Evolutionary conservation across 495 filamentous ascomycete species (phyloP).

Genomic region (Neurospora sp.): DNA sequence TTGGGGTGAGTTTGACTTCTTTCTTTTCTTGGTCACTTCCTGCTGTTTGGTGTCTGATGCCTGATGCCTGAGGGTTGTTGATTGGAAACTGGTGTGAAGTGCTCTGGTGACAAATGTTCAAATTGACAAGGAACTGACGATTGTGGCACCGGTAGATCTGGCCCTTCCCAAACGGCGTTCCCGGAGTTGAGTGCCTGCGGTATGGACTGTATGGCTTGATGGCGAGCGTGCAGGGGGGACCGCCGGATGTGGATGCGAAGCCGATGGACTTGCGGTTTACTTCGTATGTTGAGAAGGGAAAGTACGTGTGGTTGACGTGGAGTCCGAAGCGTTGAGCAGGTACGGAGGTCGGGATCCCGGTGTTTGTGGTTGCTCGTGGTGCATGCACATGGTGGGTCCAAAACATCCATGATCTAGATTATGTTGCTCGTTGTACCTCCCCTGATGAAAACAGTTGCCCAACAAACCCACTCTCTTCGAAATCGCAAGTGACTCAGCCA

Average conservation of each 20-base stretch:
- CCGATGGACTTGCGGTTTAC: slow-evolving; percentile 8
- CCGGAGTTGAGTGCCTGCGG: slow-evolving; percentile 7
- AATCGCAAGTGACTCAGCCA: background rate
- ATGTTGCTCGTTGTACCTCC: background rate
- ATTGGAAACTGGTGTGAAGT: no score
- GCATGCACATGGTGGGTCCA: background rate
- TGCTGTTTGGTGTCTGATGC: background rate
- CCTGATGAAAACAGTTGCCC: background rate
- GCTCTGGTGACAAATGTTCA: no score
- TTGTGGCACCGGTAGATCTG: slow-evolving; percentile 3
- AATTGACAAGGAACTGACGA: background rate
- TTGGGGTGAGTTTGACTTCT: slow-evolving; percentile 11
- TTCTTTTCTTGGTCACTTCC: background rate
- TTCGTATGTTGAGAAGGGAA: slow-evolving; percentile 8
- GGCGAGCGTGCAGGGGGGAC: slow-evolving; percentile 5
- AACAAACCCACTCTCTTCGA: background rate
- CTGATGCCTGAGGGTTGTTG: no score
- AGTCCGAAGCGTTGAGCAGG: background rate
- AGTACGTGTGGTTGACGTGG: slow-evolving; percentile 20
- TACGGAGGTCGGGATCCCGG: background rate
- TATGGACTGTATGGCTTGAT: slow-evolving; percentile 18
- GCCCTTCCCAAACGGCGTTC: slow-evolving; percentile 15
- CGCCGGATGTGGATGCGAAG: slow-evolving; percentile 2
- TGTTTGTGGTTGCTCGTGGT: background rate
- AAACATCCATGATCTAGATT: background rate